Evolutionary conservation across 2,329 filamentous ascomycete species (phyloP), one percentile per base, ranked within the genome.

Genomic region (Sporothrix dimorphospora): DNA sequence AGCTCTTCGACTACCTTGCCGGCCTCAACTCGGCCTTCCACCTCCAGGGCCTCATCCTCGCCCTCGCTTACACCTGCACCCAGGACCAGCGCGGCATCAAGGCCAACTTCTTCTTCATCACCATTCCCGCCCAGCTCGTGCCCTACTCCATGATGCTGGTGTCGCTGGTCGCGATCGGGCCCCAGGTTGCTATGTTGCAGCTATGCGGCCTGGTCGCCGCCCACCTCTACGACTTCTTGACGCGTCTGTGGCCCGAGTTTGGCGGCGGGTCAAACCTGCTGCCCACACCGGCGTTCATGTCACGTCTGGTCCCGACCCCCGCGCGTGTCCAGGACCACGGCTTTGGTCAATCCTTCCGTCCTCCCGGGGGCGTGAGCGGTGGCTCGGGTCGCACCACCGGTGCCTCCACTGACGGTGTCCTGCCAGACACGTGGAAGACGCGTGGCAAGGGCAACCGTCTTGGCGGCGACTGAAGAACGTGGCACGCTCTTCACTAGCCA

Each of bases 171-270:
- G 88, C 92, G 79, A 79, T 77, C 0, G 85, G 82, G 5, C 90
- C 91, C 12, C 85, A 85, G 47, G 76, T 82, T 21, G 86, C 92
- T 12, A 79, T 92, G 71, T 78, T 90, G 4, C 90, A 97, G 78
- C 81, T 89, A 4, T 92, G 89, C 45, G 96, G 96, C n/a, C 85
- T 99, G 12, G 75, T 97, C 57, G 93, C 94, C 14, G 94, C 94
- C 4, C 96, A 99, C 80, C 78, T 96, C 24, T 97, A 94, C 81
- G 93, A 98, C 79, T 99, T 98, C 79, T 81, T 98, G 67, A 94
- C 92, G 1, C 88, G 93, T 66, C 86, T 98, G 55, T 98, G 94
- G 85, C 96, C 96, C 5, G 89, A 92, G 71, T 96, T 96, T 79
- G 95, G 94, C 42, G 92, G 93, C 71, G 96, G 96, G 0, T 85